Evolutionary conservation across 495 filamentous ascomycete genomes (phyloP), one percentile per base, ranked within the genome.

Genomic region (Podospora tetraspora): DNA sequence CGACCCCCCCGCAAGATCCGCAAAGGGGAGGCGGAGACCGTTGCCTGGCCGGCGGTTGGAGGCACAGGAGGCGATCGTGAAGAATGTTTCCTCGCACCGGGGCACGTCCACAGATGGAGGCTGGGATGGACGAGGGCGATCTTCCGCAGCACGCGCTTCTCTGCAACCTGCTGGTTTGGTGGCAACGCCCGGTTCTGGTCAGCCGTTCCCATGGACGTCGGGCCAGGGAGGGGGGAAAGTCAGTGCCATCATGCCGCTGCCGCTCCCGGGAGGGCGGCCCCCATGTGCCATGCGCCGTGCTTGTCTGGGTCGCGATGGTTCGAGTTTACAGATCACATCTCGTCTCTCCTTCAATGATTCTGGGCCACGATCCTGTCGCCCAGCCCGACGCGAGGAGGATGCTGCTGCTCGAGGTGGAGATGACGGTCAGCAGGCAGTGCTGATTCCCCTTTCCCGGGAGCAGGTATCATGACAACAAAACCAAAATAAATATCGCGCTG

Each of bases 131-230:
- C 65, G 65, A 61, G 43, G 43, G 19, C 43, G 43, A 52, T 52
- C 43, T n/a, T 66, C 65, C 61, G 65, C 58, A 66, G 34, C 21
- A 29, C 24, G 23, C 30, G 65, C 65, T 66, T 66, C 65, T 37
- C 65, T 66, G 65, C 65, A 61, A 61, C 57, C 57, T 66, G 65
- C 65, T 66, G 57, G 52, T 66, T 66, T n/a, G 57, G 65, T 43
- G 57, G 13, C 27, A 23, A 27, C 8, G 22, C 65, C 57, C 30
- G 57, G 63, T 66, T 57, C 58, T 66, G 57, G 24, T n/a, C 27
- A 27, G 63, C 22, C 34, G 37, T 10, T 59, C 57, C 57, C 57
- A 13, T 52, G 43, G 37, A 43, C 37, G 19, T 6, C 16, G 37
- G 37, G 6, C 37, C 37, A 43, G 43, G 43, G 43, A 52, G 43